Base-by-base conservation (phyloP, 75 land plant genomes). In the Sequoia sempervirens region DNA sequence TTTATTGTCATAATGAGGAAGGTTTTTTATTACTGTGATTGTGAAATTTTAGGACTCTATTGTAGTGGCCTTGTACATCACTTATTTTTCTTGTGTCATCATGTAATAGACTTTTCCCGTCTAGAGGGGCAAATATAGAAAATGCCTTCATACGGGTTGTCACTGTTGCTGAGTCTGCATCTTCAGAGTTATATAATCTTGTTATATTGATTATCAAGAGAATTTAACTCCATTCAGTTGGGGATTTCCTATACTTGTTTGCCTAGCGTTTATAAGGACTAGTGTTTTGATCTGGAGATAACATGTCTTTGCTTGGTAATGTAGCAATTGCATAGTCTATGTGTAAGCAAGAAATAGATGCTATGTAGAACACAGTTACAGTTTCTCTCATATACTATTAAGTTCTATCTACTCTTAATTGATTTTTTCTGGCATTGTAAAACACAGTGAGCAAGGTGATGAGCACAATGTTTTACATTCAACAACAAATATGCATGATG, bases 401-500 rank as follows among this genome's bases (percentile, higher is more conserved):
- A 41, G 43, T 41, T 79, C 12, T 40, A 18, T 79, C 28, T 40
- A 14, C 43, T 40, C 30, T 45, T 79, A 45, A 36, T 23, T 10
- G 15, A 79, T 75, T 52, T 43, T 80, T 81, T 5, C 17, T 81
- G 66, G 8, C 20, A 28, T 68, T 28, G 23, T 41, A 84, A 43
- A 84, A 58, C 83, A 80, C 34, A 88, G 84, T 38, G 92, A 96
- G 80, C 89, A 93, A 72, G 91, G 89, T 85, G 91, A 92, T 84
- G 91, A 86, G 64, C 50, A 84, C 46, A 82, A 92, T 47, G 82
- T 79, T 82, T 28, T 80, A 81, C 88, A 82, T 7, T 87, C 90
- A 75, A 88, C 84, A 76, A 85, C 94, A 43, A 95, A 90, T 76
- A 89, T 96, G 47, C 95, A 94, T 84, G 97, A 94, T 88, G 99